Evolutionary conservation across 257 asterid species (phyloP).

Genomic region (Solanum chmielewskii): DNA sequence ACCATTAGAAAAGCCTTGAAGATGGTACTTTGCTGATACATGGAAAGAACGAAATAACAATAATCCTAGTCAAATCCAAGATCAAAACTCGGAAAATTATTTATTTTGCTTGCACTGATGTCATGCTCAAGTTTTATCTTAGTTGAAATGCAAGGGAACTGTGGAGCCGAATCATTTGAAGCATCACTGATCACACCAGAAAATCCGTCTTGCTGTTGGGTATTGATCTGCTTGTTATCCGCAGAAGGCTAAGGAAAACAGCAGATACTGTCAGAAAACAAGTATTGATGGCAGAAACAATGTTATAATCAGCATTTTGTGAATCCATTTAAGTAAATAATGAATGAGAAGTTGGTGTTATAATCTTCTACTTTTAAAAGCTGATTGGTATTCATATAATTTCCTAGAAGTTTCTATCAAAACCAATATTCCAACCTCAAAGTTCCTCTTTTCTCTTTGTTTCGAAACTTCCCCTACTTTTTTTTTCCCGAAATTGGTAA

Average conservation of each 20-base stretch:
- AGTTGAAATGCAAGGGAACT: background rate
- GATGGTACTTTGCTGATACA: background rate
- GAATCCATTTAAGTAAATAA: background rate
- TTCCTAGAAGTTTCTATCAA: background rate
- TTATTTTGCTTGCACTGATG: slow-evolving; percentile 6
- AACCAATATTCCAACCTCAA: background rate
- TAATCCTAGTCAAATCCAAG: slow-evolving; percentile 44
- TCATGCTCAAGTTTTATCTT: slow-evolving; percentile 11
- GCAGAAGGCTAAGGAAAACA: slow-evolving; percentile 18
- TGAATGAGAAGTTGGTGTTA: background rate
- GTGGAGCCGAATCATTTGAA: slow-evolving; percentile 10
- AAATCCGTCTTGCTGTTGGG: slow-evolving; percentile 5
- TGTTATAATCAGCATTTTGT: background rate
- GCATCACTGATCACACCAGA: slow-evolving; percentile 2
- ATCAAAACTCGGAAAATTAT: slow-evolving; percentile 61
- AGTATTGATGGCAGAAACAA: background rate
- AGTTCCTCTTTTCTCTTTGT: background rate
- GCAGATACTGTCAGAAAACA: slow-evolving; percentile 1
- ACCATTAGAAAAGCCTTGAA: background rate
- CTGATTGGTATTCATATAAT: background rate
- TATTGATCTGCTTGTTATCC: slow-evolving; percentile 13
- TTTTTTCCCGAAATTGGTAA: background rate
- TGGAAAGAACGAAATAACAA: background rate
- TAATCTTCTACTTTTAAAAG: background rate
- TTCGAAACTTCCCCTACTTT: background rate